These are phyloP conservation scores for Tolypocladium amazonense DNA, from an alignment of 2,329 filamentous ascomycete genomes.

Conservation along the genomic window DNA sequence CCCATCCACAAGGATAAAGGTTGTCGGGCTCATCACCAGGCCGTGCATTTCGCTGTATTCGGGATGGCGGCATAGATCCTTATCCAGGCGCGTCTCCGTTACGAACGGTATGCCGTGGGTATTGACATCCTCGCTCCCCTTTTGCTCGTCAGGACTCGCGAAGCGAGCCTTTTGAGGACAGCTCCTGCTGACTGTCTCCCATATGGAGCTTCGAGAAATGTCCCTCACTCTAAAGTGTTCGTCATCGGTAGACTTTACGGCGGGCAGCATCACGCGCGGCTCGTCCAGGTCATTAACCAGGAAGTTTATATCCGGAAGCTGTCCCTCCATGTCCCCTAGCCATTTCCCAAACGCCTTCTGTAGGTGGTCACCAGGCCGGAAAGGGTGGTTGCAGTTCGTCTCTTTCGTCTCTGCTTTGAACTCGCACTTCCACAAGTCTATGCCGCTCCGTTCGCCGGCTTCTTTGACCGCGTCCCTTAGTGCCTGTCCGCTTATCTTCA, in stretches of 20 bases:
- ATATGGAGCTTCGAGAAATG: slow-evolving; percentile 16
- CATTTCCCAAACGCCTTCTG: slow-evolving; percentile 18
- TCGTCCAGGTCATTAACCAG: slow-evolving; percentile 39
- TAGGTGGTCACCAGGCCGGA: slow-evolving; percentile 23
- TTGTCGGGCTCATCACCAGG: slow-evolving; percentile 30
- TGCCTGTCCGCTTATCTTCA: slow-evolving; percentile 23
- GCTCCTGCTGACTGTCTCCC: slow-evolving; percentile 18
- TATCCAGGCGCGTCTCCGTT: slow-evolving; percentile 11
- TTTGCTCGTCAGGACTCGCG: background rate
- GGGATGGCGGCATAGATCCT: slow-evolving; percentile 32
- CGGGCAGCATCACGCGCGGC: slow-evolving; percentile 26
- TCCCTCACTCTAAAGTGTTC: slow-evolving; percentile 11
- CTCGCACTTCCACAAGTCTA: slow-evolving; percentile 27
- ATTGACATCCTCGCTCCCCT: background rate
- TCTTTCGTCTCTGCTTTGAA: slow-evolving; percentile 13
- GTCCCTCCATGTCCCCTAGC: slow-evolving; percentile 10
- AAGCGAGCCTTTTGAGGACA: slow-evolving; percentile 9
- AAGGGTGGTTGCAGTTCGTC: slow-evolving; percentile 22
- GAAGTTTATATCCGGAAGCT: slow-evolving; percentile 27
- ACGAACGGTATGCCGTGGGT: slow-evolving; percentile 26
- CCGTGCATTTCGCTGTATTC: slow-evolving; percentile 33
- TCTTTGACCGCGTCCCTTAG: slow-evolving; percentile 16
- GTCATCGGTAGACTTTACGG: background rate
- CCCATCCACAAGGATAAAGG: slow-evolving; percentile 27
- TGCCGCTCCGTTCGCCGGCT: slow-evolving; percentile 5